Conservation (phyloP, 2,329 filamentous ascomycete genomes). For the Sarocladiaceae sp. region DNA sequence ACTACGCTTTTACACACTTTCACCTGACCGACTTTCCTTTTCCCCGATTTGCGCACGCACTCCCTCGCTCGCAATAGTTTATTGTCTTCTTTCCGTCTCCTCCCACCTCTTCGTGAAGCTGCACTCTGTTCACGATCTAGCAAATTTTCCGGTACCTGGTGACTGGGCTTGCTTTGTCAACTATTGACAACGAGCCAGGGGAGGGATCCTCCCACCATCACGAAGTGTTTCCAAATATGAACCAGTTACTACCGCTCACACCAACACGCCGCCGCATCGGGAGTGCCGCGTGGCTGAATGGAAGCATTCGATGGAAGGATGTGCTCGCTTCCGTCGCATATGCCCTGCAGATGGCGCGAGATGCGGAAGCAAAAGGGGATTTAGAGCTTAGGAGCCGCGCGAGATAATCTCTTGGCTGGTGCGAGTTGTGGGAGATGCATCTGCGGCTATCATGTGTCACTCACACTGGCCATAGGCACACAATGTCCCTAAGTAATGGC, state of each 20-base stretch:
- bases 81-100: neutral
- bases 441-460: too few relatives aligned
- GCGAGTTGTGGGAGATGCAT: too few relatives aligned
- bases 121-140: neutral
- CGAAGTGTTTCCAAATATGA: too few relatives aligned
- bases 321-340: neutral
- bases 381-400: too few relatives aligned
- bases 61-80: neutral
- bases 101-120: neutral
- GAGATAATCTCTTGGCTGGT: too few relatives aligned
- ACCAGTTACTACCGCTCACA: neutral
- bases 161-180: neutral
- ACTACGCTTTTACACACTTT: slow-evolving; percentile 1
- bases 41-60: neutral
- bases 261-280: neutral
- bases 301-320: neutral
- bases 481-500: too few relatives aligned
- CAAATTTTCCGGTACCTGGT: neutral
- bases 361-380: neutral
- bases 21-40: slow-evolving; percentile 8
- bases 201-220: slow-evolving; percentile 9
- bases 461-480: too few relatives aligned
- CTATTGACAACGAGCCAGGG: slow-evolving; percentile 6
- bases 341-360: neutral
- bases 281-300: neutral